Base-by-base conservation (phyloP, 2,329 filamentous ascomycete genomes). In the Cytospora piceae region DNA sequence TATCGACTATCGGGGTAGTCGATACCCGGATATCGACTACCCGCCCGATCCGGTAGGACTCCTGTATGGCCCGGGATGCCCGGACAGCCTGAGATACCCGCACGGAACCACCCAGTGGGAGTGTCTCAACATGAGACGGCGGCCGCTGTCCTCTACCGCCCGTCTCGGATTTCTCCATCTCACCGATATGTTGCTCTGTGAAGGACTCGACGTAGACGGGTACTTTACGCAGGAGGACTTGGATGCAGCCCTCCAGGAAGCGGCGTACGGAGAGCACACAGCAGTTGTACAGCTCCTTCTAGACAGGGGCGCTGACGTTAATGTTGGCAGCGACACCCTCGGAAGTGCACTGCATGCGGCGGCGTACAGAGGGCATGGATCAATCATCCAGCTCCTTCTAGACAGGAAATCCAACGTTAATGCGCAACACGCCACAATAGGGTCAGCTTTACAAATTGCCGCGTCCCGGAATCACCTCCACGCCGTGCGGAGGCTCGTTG, bases 151-250 rank as follows among this genome's bases (percentile, higher is more conserved):
- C 22, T 55, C 22, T 34, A 55, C 53, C 29, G 53, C 53, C 31
- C 17, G 15, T n/a, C 20, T n/a, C 3, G 53, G 53, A n/a, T 34
- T 22, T 22, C 15, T 34, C 29, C 8, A 55, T 8, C 29, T 55
- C 53, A 34, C 53, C 53, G 29, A 55, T 3, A 22, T 55, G 29
- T 15, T 55, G 15, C 20, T 55, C 6, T 8, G 31, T 14, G 53
- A n/a, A 55, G 53, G 29, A 8, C 14, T n/a, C 9, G 53, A 27
- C 29, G 34, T 32, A 20, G 20, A 55, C 22, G 8, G 7, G 17
- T 55, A 55, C 53, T 34, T 55, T 12, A 55, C 53, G 20, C 53
- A 55, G 53, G 6, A 55, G 22, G 53, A 55, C 8, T n/a, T 55
- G 17, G 31, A 55, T n/a, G 6, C 8, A 31, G 14, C 53, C 2